Base-by-base conservation (phyloP, 768 basidiomycete species). In the Suillus tomentosus region DNA sequence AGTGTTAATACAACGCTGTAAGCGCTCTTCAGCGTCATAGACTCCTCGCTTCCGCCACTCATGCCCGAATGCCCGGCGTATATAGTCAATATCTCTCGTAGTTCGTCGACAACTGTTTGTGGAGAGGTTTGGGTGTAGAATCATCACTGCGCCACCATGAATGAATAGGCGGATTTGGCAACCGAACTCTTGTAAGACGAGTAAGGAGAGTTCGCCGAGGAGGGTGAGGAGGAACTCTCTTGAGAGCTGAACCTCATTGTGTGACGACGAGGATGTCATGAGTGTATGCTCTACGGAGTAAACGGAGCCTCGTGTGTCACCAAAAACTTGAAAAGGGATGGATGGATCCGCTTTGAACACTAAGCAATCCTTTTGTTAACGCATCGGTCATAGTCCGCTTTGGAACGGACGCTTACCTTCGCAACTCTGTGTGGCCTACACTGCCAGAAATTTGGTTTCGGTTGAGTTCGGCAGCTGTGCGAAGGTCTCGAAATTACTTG, bases 81-180 rank as follows among this genome's bases (percentile, higher is more conserved):
- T 84, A 73, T 86, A 86, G 76, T 91, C 90, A 27, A 91, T 79
- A 70, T 91, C 89, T 39, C 87, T 80, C 0, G 90, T 91, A 19
- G 80, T 82, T 14, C 78, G 80, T 55, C 87, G 79, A 19, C 78
- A 77, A 34, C 76, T 78, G 62, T 78, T 78, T 62, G 62, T 70
- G 60, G 71, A 79, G 69, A 76, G 75, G 1, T 74, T 71, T 0
- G 79, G 80, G 54, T 91, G 88, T 1, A 91, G 80, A 27, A 91
- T 81, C 87, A 91, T 90, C 62, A 87, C 87, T 0, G 87, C 89
- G 0, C 90, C 90, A 24, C 90, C 90, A 63, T 91, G 90, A 0
- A 89, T 79, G 56, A 90, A 85, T 19, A 91, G 79, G 7, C 85
- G 82, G 4, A 91, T 79, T 42, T 80, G 82, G 40, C 72, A 72